phyloP scores from a whole-genome alignment of 768 basidiomycete species.

The Pulveroboletus sp. region DNA sequence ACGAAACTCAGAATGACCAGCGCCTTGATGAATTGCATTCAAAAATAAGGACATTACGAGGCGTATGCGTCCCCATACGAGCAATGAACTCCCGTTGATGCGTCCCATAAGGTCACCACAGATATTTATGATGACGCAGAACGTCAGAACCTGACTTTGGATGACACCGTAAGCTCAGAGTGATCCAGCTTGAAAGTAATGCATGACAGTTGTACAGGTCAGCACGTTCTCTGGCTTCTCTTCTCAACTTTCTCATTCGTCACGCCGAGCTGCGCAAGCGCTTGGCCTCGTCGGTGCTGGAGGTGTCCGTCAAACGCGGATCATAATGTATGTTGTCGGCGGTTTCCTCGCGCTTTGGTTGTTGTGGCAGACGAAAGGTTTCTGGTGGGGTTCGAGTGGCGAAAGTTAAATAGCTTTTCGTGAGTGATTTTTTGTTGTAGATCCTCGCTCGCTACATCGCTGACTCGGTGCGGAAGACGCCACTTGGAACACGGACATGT shows the following conservation, averaged over 20 bases:
- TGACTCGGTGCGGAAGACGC: background rate
- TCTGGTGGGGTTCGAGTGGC: slow-evolving; percentile 38
- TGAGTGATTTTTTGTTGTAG: slow-evolving; percentile 9
- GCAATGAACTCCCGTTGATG: background rate
- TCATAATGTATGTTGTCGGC: slow-evolving; percentile 56
- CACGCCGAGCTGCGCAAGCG: slow-evolving; percentile 64
- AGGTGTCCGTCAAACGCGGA: slow-evolving; percentile 62
- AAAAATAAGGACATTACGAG: slow-evolving; percentile 72
- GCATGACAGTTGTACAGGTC: slow-evolving; percentile 35
- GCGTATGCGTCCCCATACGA: slow-evolving; percentile 36
- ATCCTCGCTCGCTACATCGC: background rate
- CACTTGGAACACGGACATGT: background rate
- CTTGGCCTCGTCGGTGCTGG: slow-evolving; percentile 62
- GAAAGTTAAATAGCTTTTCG: slow-evolving; percentile 11
- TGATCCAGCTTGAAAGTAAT: background rate
- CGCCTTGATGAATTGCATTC: slow-evolving; percentile 78
- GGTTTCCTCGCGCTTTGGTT: slow-evolving; percentile 57
- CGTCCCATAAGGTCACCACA: slow-evolving; percentile 60
- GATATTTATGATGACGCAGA: slow-evolving; percentile 86
- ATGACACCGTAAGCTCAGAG: slow-evolving; percentile 57
- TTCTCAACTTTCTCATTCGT: slow-evolving; percentile 57
- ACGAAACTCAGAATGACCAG: slow-evolving; percentile 84
- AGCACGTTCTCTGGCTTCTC: slow-evolving; percentile 67
- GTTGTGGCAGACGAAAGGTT: slow-evolving; percentile 43
- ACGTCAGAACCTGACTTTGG: slow-evolving; percentile 72